These are phyloP conservation scores for Ganoderma multipileum DNA, from an alignment of 1,284 basidiomycete species.

Conservation along the genomic window DNA sequence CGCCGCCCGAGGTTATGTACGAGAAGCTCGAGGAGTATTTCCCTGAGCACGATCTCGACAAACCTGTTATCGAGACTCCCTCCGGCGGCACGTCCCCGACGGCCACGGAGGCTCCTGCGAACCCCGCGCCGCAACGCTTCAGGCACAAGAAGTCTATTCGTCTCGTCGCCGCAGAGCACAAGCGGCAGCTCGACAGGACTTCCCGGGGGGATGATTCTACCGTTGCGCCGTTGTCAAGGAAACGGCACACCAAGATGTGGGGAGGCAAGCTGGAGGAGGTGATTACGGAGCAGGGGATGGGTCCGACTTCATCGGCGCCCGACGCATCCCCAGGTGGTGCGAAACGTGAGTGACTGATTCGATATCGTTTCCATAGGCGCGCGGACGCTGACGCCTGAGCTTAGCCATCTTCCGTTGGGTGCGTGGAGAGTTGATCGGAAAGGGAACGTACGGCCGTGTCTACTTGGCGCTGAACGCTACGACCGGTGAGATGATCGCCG, in stretches of 20 bases:
- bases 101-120: conserved; percentile 60
- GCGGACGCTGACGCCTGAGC: neutral
- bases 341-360: conserved; percentile 56
- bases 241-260: conserved; percentile 96
- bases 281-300: conserved; percentile 69
- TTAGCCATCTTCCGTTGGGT: conserved; percentile 97
- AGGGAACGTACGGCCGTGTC: conserved; percentile 95
- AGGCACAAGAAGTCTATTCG: conserved; percentile 90
- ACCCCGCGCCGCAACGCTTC: conserved; percentile 47
- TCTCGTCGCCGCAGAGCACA: conserved; percentile 86
- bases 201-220: conserved; percentile 57
- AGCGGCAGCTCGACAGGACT: conserved; percentile 69
- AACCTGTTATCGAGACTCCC: conserved; percentile 89
- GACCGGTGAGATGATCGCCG: conserved; percentile 98
- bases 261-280: conserved; percentile 95
- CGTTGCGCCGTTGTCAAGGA: conserved; percentile 65
- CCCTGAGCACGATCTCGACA: conserved; percentile 95
- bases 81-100: conserved; percentile 84
- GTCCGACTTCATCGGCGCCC: conserved; percentile 51
- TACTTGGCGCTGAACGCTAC: conserved; percentile 98
- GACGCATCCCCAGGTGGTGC: conserved; percentile 65
- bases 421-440: conserved; percentile 96
- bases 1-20: conserved; percentile 93
- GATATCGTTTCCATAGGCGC: conserved; percentile 13
- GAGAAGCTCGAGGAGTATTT: conserved; percentile 96